Conservation (phyloP, 345 rosid species). For the Ceriops tagal region DNA sequence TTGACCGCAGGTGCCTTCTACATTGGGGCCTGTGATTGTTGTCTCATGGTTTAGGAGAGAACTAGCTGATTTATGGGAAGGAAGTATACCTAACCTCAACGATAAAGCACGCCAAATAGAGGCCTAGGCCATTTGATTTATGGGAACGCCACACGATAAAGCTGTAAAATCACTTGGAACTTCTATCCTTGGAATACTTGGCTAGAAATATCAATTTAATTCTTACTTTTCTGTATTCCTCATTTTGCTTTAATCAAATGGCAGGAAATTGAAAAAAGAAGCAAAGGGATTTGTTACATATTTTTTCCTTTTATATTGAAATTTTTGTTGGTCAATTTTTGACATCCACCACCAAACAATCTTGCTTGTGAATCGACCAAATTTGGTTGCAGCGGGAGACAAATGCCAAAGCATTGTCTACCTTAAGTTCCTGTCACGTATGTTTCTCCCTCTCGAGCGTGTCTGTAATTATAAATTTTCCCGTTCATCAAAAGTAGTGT, state of each 20-base stretch:
- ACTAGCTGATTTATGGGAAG: constrained; percentile 87
- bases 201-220: constrained; percentile 15
- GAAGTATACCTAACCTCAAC: constrained; percentile 38
- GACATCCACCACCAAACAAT: too few species aligned
- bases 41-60: constrained; percentile 80
- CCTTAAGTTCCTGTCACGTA: too few species aligned
- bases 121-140: constrained; percentile 36
- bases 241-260: background rate
- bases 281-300: background rate
- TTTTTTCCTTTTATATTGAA: background rate
- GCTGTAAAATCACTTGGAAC: constrained; percentile 34
- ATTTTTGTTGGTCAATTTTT: background rate
- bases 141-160: background rate
- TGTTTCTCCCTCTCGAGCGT: too few species aligned
- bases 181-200: constrained; percentile 15
- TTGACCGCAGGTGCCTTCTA: constrained; percentile 71
- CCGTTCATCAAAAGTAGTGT: too few species aligned
- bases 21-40: constrained; percentile 79
- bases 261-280: background rate
- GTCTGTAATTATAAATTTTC: too few species aligned
- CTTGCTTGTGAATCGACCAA: too few species aligned
- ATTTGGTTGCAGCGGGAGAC: too few species aligned
- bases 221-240: constrained; percentile 10
- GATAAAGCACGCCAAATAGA: constrained; percentile 72
- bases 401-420: too few species aligned